Base-by-base conservation (phyloP, 2,329 filamentous ascomycete genomes). In the Monilinia polystroma region DNA sequence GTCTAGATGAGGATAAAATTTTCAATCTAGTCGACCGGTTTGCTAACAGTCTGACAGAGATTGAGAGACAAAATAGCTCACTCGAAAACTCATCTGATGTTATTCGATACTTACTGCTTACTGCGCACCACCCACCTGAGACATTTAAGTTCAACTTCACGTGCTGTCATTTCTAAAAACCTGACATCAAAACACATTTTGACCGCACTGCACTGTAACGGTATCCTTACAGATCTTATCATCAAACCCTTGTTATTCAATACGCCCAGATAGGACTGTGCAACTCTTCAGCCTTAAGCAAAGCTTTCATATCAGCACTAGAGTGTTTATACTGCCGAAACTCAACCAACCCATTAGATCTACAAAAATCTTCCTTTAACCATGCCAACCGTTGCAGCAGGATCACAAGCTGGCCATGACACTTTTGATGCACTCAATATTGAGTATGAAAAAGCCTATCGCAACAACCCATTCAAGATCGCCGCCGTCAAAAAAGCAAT, bases 321-420 rank as follows among this genome's bases (percentile, higher is more conserved):
- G 10, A 20, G 16, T 47, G 18, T 4, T 20, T 43, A 32, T 14
- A 29, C 29, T 35, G 20, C 45, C 12, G 1, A 35, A 23, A 49
- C 26, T 23, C 29, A 20, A 16, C 29, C 20, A n/a, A 10, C 20
- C 29, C 7, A 11, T 10, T 20, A 16, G 26, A 14, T n/a, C 41
- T 16, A 32, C 29, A 20, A 3, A 35, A 18, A 35, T 6, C n/a
- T 0, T 4, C 26, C 53, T 29, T n/a, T n/a, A 49, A 23, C 18
- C 55, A 66, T 66, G 63, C 12, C 63, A n/a, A 45, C 54, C 18
- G 56, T 72, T 38, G 68, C 69, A 49, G 51, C 53, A 47, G 57
- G 57, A 20, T 70, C 69, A 41, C 69, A 70, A 16, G 72, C 72
- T 18, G 72, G 72, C 53, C 66, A 72, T 26, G 66, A 70, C 54